Base-by-base conservation (phyloP, 2,329 filamentous ascomycete species). In the Fusarium lateritium region DNA sequence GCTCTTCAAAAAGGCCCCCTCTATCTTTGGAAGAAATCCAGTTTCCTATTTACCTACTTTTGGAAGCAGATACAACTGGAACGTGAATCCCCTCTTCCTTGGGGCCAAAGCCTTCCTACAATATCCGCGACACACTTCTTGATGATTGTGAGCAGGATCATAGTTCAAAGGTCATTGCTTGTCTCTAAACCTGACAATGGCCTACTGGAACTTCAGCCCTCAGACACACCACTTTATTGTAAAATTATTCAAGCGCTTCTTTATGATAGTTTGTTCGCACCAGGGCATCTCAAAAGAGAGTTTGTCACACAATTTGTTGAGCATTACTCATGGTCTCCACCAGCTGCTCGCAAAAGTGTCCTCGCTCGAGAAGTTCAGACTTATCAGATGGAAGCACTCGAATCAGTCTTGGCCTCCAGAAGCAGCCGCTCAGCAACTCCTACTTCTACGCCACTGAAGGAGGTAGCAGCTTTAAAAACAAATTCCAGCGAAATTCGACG, bases 241-340 rank as follows among this genome's bases (percentile, higher is more conserved):
- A 13, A n/a, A n/a, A 8, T 15, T 11, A 9, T 40, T 0, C n/a
- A 15, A 10, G 15, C 4, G 15, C n/a, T 57, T 2, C 19, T 47
- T 14, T 8, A 13, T 7, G 56, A 28, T 2, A 19, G 2, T 10
- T 5, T 4, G 13, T 10, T 10, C 6, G 14, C 15, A 2, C 42
- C 42, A 9, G n/a, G 28, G 1, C 9, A 36, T 6, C 10, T 21
- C 8, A 60, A 56, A 19, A 47, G 28, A 3, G 52, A 57, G 7
- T 57, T 60, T 7, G 52, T 8, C 6, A 43, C 34, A 4, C 21
- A 43, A 34, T 57, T 60, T 9, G 11, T 57, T 14, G 36, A 42
- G 28, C 42, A 49, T n/a, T 7, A 31, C 36, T 43, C 51, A 6
- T 60, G 51, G 56, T 60, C n/a, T 36, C 51, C 21, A 4, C 42